These are phyloP conservation scores for Podila clonocystis DNA, from an alignment of 192 early-diverging fungal genomes.

Conservation along the genomic window DNA sequence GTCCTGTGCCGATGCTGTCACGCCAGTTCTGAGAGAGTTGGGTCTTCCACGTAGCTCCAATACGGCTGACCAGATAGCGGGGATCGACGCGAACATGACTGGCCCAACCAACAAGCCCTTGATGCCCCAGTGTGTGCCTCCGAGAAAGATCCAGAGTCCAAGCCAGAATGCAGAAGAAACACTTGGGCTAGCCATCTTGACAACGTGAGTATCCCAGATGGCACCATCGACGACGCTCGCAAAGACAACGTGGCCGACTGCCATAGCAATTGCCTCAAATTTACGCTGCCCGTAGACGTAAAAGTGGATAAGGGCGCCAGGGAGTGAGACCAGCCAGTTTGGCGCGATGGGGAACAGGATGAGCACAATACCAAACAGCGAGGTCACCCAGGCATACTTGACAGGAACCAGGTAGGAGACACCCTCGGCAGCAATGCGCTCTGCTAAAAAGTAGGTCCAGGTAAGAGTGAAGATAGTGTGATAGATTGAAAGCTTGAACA, in stretches of 20 bases:
- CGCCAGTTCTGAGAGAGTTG: no score
- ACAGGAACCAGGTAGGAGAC: slow-evolving; percentile 23
- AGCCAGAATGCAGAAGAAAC: slow-evolving; percentile 49
- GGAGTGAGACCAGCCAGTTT: slow-evolving; percentile 41
- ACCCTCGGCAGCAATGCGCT: slow-evolving; percentile 4
- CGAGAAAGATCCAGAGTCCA: slow-evolving; percentile 43
- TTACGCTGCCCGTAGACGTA: slow-evolving; percentile 38
- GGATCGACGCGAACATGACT: slow-evolving; percentile 37
- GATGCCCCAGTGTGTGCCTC: slow-evolving; percentile 46
- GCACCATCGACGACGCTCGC: slow-evolving; percentile 31
- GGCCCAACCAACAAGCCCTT: slow-evolving; percentile 44
- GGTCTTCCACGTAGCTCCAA: slow-evolving; percentile 40
- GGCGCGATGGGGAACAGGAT: slow-evolving; percentile 43
- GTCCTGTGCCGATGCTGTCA: no score
- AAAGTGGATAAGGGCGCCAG: slow-evolving; percentile 43
- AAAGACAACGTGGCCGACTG: slow-evolving; percentile 28
- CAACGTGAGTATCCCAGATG: slow-evolving; percentile 49
- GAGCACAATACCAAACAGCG: slow-evolving; percentile 28
- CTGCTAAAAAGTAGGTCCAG: slow-evolving; percentile 27
- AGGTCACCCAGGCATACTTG: slow-evolving; percentile 49
- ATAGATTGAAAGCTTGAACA: slow-evolving; percentile 47
- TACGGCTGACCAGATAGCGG: slow-evolving; percentile 36
- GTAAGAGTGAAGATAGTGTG: slow-evolving; percentile 38
- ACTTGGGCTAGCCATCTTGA: slow-evolving; percentile 35
- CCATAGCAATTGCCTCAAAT: slow-evolving; percentile 38